Evolutionary conservation across 2,329 filamentous ascomycete genomes (phyloP).

Genomic region (Arachnopeziza araneosa): DNA sequence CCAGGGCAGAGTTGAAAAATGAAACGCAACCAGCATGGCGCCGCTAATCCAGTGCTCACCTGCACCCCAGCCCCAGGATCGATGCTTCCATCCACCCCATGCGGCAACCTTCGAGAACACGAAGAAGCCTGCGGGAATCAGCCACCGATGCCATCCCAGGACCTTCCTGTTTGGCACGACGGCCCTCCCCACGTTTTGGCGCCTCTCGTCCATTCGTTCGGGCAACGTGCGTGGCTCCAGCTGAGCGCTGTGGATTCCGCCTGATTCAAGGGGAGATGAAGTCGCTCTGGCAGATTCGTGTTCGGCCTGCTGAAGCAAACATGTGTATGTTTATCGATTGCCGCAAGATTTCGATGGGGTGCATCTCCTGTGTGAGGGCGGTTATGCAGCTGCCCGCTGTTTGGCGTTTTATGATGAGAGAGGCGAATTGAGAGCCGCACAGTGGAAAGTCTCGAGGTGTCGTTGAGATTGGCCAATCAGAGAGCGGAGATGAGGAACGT

Average conservation of each 20-base stretch:
- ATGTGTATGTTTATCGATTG: neutral
- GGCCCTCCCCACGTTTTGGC: neutral
- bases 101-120: neutral
- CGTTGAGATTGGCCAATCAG: slow-evolving; percentile 9
- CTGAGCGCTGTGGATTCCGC: neutral
- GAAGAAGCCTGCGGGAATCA: neutral
- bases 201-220: neutral
- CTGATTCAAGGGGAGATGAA: neutral
- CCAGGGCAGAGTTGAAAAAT: neutral
- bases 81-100: neutral
- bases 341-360: neutral
- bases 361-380: neutral
- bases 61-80: neutral
- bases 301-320: neutral
- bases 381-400: neutral
- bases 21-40: neutral
- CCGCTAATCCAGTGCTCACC: neutral
- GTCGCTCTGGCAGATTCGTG: neutral
- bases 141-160: neutral
- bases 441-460: neutral
- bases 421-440: neutral
- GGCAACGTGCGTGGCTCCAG: neutral
- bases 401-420: neutral
- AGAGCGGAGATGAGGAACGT: slow-evolving; percentile 3
- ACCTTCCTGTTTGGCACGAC: neutral